Conservation (phyloP, 2,329 filamentous ascomycete genomes). For the Fusarium sambucinum region DNA sequence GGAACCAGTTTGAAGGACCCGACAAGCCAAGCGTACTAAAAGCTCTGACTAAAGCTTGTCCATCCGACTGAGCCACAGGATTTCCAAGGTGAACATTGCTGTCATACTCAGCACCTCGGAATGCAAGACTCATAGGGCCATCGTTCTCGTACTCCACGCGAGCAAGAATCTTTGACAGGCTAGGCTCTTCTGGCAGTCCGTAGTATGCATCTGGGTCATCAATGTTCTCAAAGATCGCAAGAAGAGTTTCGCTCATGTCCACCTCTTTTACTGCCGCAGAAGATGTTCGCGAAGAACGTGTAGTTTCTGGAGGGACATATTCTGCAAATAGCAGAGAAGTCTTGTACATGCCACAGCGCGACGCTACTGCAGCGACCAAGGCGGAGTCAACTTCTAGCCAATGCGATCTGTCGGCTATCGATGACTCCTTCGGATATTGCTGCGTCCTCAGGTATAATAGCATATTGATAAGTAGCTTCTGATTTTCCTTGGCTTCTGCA, state of each 20-base stretch:
- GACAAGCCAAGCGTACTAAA: constrained; percentile 85
- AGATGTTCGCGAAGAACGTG: constrained; percentile 73
- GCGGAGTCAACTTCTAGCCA: constrained; percentile 90
- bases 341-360: constrained; percentile 85
- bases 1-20: constrained; percentile 84
- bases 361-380: constrained; percentile 77
- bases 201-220: constrained; percentile 98
- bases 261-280: constrained; percentile 64
- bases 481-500: constrained; percentile 66
- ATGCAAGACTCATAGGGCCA: constrained; percentile 87
- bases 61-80: constrained; percentile 68
- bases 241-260: constrained; percentile 75
- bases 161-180: constrained; percentile 80
- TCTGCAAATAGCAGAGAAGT: constrained; percentile 88
- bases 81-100: constrained; percentile 78
- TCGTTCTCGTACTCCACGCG: constrained; percentile 91
- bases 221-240: constrained; percentile 89
- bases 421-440: constrained; percentile 77
- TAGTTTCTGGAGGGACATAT: constrained; percentile 69
- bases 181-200: constrained; percentile 83
- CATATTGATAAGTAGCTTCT: constrained; percentile 79
- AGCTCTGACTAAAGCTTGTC: constrained; percentile 78
- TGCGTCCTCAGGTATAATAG: constrained; percentile 92
- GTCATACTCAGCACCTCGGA: constrained; percentile 91
- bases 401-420: constrained; percentile 79